Conservation (phyloP, 2,329 filamentous ascomycete species). For the Talaromyces marneffei region DNA sequence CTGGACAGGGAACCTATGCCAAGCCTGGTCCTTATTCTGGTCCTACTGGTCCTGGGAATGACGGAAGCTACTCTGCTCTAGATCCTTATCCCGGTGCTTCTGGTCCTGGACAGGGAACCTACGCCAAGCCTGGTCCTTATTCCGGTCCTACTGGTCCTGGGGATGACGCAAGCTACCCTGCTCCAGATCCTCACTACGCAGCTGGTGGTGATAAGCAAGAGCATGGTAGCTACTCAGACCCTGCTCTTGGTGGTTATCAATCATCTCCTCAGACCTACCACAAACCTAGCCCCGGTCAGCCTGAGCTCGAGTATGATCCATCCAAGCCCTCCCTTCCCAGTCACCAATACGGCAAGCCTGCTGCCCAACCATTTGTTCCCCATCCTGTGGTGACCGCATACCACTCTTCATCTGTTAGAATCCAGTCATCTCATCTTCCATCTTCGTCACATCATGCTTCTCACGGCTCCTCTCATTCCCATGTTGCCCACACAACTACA, state of each 20-base stretch:
- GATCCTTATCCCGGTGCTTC: not conserved
- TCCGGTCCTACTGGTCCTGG: not conserved
- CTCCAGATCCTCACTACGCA: not conserved
- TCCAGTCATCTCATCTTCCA: not conserved
- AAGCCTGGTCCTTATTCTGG: not conserved
- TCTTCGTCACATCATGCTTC: slow-evolving; percentile 1
- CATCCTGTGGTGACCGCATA: not conserved
- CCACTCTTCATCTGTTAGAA: not conserved
- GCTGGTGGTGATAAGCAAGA: not conserved
- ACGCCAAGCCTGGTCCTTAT: not conserved
- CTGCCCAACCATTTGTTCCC: not conserved
- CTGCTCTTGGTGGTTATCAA: not conserved
- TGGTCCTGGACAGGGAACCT: not conserved
- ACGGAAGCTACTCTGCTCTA: no score
- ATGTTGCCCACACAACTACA: not conserved
- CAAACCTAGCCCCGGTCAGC: not conserved
- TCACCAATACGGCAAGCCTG: not conserved
- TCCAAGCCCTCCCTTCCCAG: not conserved
- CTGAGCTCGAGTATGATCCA: not conserved
- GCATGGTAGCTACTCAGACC: not conserved
- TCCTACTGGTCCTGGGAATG: not conserved
- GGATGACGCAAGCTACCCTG: not conserved
- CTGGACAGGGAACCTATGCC: no score
- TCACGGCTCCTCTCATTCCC: not conserved
- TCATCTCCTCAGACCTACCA: not conserved